A percentile compares a stretch with the other conserved stretches of the same genome.
Evolutionary conservation across 192 early-diverging fungal genomes (phyloP).

Genomic region (Podila epigama): DNA sequence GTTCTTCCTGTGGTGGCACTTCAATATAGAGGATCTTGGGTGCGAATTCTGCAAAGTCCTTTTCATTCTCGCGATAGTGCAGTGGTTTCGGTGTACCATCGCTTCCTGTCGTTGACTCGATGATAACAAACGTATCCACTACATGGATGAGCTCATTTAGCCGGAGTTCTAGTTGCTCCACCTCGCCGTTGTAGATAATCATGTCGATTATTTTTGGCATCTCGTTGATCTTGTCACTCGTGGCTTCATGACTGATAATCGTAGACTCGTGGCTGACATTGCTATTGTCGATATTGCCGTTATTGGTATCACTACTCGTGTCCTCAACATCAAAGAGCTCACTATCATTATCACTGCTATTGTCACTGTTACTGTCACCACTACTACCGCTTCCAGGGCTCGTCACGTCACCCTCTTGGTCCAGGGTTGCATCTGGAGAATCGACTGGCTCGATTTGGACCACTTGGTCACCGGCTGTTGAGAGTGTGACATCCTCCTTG

Average conservation of each 20-base stretch:
- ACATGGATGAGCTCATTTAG: neutral
- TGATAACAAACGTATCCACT: neutral
- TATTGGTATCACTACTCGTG: too few species aligned
- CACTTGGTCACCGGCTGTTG: too few species aligned
- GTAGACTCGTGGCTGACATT: neutral
- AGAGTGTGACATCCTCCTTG: too few species aligned
- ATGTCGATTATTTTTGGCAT: neutral
- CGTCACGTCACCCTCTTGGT: too few species aligned
- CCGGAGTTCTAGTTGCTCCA: neutral
- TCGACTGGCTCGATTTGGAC: too few species aligned
- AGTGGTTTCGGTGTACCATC: neutral
- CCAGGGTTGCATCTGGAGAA: too few species aligned
- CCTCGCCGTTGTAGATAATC: neutral
- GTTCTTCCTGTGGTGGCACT: too few species aligned
- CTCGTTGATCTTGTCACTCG: neutral
- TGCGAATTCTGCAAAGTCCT: neutral
- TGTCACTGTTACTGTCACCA: too few species aligned
- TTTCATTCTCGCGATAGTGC: neutral
- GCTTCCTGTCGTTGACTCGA: neutral
- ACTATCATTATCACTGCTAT: too few species aligned
- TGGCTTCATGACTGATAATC: neutral
- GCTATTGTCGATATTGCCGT: too few species aligned
- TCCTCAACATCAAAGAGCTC: too few species aligned
- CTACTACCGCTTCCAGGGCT: too few species aligned
- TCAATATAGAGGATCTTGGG: neutral